phyloP scores from a whole-genome alignment of 2,329 filamentous ascomycete genomes.

The Fusarium torreyae region DNA sequence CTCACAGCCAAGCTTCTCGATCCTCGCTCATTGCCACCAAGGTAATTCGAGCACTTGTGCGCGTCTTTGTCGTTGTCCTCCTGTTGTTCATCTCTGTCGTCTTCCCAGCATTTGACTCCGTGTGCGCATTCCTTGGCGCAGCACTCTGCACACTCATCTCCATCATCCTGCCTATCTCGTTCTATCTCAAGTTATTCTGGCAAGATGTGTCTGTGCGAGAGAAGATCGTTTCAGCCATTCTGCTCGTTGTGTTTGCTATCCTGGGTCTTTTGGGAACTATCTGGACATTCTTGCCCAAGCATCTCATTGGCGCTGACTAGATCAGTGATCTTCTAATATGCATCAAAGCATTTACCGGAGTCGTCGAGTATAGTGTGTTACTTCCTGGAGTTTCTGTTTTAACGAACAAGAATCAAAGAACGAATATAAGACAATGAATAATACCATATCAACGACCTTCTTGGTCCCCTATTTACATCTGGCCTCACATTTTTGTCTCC shows the following conservation, averaged over 20 bases:
- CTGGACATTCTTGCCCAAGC: constrained; percentile 89
- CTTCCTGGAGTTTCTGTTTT: constrained; percentile 3
- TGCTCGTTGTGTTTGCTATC: constrained; percentile 78
- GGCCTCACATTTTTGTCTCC: background rate
- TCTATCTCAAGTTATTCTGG: constrained; percentile 91
- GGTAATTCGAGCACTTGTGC: constrained; percentile 71
- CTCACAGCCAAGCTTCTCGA: constrained; percentile 53
- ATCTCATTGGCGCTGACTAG: constrained; percentile 72
- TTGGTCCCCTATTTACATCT: background rate
- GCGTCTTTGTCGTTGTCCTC: constrained; percentile 76
- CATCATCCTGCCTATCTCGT: constrained; percentile 87
- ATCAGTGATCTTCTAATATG: background rate
- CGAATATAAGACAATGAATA: constrained; percentile 18
- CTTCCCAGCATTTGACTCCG: constrained; percentile 86
- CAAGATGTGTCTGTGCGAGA: constrained; percentile 77
- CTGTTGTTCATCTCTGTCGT: constrained; percentile 81
- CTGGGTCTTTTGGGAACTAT: constrained; percentile 85
- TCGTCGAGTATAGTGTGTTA: constrained; percentile 14
- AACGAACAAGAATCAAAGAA: constrained; percentile 11
- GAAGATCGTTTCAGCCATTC: constrained; percentile 74
- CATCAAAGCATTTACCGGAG: constrained; percentile 27
- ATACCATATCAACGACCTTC: constrained; percentile 12
- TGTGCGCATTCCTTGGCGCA: constrained; percentile 92
- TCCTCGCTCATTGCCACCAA: constrained; percentile 59
- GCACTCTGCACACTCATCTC: constrained; percentile 95